Evolutionary conservation across 2,329 filamentous ascomycete genomes (phyloP).

Genomic region (Aureobasidium uvarum): DNA sequence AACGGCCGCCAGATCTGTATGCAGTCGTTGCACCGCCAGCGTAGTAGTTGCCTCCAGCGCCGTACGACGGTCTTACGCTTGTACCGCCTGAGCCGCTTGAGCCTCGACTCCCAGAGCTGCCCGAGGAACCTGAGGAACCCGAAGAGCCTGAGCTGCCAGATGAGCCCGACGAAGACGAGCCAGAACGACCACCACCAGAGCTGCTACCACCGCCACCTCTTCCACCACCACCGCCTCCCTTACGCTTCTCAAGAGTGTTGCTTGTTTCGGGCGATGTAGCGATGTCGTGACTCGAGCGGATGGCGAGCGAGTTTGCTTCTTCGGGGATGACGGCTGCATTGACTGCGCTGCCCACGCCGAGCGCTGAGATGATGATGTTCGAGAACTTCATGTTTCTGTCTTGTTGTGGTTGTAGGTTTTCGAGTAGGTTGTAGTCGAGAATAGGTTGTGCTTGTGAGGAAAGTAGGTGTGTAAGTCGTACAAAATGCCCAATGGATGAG

Average conservation of each 20-base stretch:
- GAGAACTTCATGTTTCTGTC: slow-evolving; percentile 18
- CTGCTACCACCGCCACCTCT: slow-evolving; percentile 41
- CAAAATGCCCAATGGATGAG: background rate
- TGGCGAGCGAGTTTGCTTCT: slow-evolving; percentile 19
- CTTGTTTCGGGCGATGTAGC: slow-evolving; percentile 31
- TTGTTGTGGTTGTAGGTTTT: background rate
- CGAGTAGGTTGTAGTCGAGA: background rate
- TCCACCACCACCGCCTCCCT: slow-evolving; percentile 49
- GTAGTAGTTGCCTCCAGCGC: slow-evolving; percentile 64
- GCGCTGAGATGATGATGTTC: slow-evolving; percentile 4
- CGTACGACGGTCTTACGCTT: slow-evolving; percentile 58
- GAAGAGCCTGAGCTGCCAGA: slow-evolving; percentile 25
- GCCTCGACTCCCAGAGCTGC: slow-evolving; percentile 20
- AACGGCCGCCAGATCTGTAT: slow-evolving; percentile 56
- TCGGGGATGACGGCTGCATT: slow-evolving; percentile 23
- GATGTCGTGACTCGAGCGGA: slow-evolving; percentile 4
- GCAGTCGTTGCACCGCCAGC: slow-evolving; percentile 62
- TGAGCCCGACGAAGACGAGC: slow-evolving; percentile 24
- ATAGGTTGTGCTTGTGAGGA: background rate
- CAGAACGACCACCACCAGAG: slow-evolving; percentile 30
- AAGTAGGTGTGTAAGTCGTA: background rate
- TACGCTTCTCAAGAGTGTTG: slow-evolving; percentile 48
- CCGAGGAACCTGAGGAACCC: slow-evolving; percentile 23
- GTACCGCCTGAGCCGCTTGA: slow-evolving; percentile 49
- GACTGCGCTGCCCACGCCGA: slow-evolving; percentile 14